phyloP scores from a whole-genome alignment of 2,329 filamentous ascomycete species.

The Pezicula neosporulosa region DNA sequence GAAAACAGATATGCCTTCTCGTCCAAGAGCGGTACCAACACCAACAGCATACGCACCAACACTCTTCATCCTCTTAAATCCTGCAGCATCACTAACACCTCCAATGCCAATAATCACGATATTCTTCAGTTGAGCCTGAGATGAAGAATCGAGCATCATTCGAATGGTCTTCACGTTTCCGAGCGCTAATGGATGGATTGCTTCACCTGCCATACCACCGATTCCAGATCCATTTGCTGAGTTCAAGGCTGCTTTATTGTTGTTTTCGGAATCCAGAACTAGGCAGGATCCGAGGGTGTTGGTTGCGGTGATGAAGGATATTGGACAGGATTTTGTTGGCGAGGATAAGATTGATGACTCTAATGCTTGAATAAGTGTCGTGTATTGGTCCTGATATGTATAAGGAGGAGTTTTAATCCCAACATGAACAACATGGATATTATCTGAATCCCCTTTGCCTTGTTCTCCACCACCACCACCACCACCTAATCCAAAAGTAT shows the following conservation, averaged over 20 bases:
- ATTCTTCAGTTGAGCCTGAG: constrained; percentile 40
- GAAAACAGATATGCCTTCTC: constrained; percentile 61
- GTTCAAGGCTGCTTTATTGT: constrained; percentile 35
- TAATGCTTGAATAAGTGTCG: constrained; percentile 50
- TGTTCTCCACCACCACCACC: too few relatives aligned
- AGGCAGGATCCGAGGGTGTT: constrained; percentile 72
- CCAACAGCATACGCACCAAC: constrained; percentile 66
- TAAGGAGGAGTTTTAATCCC: constrained; percentile 78
- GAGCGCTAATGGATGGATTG: constrained; percentile 69
- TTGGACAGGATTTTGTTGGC: constrained; percentile 30
- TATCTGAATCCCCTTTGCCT: too few relatives aligned
- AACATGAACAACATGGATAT: constrained; percentile 24
- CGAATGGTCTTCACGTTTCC: constrained; percentile 73
- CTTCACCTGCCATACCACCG: constrained; percentile 69
- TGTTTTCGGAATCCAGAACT: constrained; percentile 39
- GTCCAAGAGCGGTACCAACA: constrained; percentile 66
- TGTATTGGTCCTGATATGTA: constrained; percentile 65
- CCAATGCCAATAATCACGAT: constrained; percentile 69
- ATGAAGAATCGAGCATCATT: constrained; percentile 46
- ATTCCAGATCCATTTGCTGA: constrained; percentile 54
- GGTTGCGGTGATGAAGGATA: constrained; percentile 70
- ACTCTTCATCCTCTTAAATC: constrained; percentile 61
- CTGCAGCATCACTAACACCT: constrained; percentile 62
- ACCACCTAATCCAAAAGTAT: too few relatives aligned
- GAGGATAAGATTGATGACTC: constrained; percentile 1